Evolutionary conservation across 202 grass and related monocot species (phyloP), one percentile per base, ranked within the genome.

Genomic region (Zizania palustris): DNA sequence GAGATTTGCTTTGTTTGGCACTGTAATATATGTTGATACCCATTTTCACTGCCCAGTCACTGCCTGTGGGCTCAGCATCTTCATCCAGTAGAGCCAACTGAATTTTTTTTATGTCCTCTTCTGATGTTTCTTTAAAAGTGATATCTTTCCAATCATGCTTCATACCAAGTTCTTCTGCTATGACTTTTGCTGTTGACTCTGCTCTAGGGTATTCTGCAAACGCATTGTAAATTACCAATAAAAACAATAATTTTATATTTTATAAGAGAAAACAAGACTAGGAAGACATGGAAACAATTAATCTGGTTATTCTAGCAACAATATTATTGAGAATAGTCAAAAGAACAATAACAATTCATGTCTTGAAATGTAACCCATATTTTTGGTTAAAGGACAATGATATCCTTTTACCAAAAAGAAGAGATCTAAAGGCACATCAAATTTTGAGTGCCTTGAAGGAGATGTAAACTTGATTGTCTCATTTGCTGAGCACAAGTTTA

Each of bases 21-120:
- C 86, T 92, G 78, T 95, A 99, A 83, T 99, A 99, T 46, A 99
- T 86, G 80, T 89, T 99, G 67, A 99, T 99, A 15, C 87, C 96
- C 89, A 99, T 87, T 84, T 95, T 99, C 43, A 99, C 96, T 34
- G 96, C 85, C 96, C 96, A 99, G 50, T 99, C 96, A 87, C 78
- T 83, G 75, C 93, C 92, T 19, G 77, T 83, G 36, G 96, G 96
- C 85, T 93, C 87, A 57, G 88, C 88, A 85, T 99, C 89, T 82
- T 99, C 92, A 45, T 99, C 96, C 71, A 85, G 72, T 45, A 99
- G 80, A 75, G 85, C 89, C 72, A 75, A 62, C 67, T 43, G 79
- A 69, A 99, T 99, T 80, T 50, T 85, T 79, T 76, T 72, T 45
- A 87, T 77, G 61, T 96, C 89, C 63, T 88, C 77, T 63, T 83